Conservation (phyloP, 2,329 filamentous ascomycete genomes). For the Diaporthe sp. region DNA sequence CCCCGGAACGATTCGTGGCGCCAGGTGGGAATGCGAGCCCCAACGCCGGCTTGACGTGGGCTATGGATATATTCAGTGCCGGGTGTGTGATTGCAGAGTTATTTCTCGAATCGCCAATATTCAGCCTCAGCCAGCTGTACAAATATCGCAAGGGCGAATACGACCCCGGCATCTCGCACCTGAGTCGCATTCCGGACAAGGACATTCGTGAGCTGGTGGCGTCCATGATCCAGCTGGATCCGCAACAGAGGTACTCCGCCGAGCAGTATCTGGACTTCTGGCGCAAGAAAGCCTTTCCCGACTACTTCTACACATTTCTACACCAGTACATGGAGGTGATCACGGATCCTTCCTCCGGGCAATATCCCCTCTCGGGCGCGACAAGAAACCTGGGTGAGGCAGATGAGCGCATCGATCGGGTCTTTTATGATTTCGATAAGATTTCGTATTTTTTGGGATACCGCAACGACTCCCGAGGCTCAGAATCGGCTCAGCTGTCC, state of each 20-base stretch:
- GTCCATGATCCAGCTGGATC: constrained; percentile 96
- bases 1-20: constrained; percentile 89
- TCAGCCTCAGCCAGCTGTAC: constrained; percentile 95
- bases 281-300: constrained; percentile 90
- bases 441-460: constrained; percentile 94
- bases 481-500: constrained; percentile 47
- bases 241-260: constrained; percentile 90
- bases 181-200: constrained; percentile 88
- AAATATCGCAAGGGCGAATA: constrained; percentile 95
- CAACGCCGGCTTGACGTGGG: constrained; percentile 77
- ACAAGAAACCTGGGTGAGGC: constrained; percentile 83
- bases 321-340: constrained; percentile 98
- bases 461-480: constrained; percentile 57
- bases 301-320: constrained; percentile 97
- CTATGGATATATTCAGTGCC: constrained; percentile 98
- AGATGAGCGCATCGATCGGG: constrained; percentile 92
- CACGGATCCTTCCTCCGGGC: constrained; percentile 87
- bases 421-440: constrained; percentile 97
- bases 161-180: constrained; percentile 82
- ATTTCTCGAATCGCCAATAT: constrained; percentile 95
- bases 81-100: constrained; percentile 97
- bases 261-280: constrained; percentile 95
- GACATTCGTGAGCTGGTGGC: constrained; percentile 89
- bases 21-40: constrained; percentile 73
- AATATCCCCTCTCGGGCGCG: constrained; percentile 74